Percentiles rank a stretch among this genome's conserved stretches.
These are phyloP conservation scores for Streptanthus diversifolius DNA, from an alignment of 345 rosid species.

Conservation along the genomic window DNA sequence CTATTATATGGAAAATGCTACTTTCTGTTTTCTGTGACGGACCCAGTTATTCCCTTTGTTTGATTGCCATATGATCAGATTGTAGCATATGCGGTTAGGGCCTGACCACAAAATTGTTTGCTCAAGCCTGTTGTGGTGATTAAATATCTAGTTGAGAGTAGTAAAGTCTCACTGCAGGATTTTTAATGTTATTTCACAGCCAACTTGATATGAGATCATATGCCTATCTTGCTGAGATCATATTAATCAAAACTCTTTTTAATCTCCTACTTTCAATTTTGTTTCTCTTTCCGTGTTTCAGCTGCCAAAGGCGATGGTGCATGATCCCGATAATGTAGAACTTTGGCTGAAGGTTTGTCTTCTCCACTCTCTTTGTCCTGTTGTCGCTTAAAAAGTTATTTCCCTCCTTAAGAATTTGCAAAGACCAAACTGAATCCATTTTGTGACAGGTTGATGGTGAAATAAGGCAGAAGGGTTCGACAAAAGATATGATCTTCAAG, in stretches of 20 bases:
- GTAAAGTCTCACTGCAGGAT: neutral
- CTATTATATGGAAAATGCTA: neutral
- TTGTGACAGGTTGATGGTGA: constrained; percentile 73
- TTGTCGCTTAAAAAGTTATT: neutral
- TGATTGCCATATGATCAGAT: neutral
- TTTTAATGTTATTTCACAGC: neutral
- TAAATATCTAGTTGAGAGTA: neutral
- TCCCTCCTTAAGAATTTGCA: neutral
- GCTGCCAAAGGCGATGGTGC: constrained; percentile 63
- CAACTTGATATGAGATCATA: neutral
- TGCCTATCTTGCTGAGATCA: neutral
- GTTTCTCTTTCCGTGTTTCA: constrained; percentile 28
- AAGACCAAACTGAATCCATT: neutral
- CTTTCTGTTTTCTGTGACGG: neutral
- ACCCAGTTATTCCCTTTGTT: neutral
- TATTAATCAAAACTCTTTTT: neutral
- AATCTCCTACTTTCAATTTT: neutral
- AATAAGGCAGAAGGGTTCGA: constrained; percentile 72
- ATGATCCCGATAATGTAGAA: constrained; percentile 79
- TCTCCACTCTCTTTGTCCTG: neutral
- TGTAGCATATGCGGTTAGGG: neutral
- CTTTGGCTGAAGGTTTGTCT: constrained; percentile 79
- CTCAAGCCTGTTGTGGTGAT: neutral
- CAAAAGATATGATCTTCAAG: constrained; percentile 91
- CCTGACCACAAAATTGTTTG: neutral